phyloP scores from a whole-genome alignment of 139 green algal species.

The Klebsormidium nitens region DNA sequence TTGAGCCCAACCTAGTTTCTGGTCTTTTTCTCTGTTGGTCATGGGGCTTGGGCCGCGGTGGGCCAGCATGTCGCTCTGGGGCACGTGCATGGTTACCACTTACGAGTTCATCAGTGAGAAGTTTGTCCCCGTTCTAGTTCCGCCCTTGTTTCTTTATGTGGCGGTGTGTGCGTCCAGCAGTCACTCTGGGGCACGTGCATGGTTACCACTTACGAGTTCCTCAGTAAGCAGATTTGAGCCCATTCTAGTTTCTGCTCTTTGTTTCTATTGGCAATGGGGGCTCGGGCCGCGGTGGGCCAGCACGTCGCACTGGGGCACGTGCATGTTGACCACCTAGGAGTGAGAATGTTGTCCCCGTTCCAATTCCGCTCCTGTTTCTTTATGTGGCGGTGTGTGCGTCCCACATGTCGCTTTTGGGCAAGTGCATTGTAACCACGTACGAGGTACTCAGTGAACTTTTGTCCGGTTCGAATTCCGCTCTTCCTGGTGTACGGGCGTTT shows the following conservation, averaged over 20 bases:
- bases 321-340: conserved; percentile 61
- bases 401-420: conserved; percentile 78
- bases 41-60: conserved; percentile 63
- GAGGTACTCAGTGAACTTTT: conserved; percentile 45
- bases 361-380: too few species aligned
- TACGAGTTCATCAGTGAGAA: conserved; percentile 55
- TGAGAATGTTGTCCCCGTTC: too few species aligned
- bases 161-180: conserved; percentile 59
- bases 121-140: too few species aligned
- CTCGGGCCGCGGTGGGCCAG: conserved; percentile 66
- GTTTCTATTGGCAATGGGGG: conserved; percentile 53
- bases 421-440: conserved; percentile 60
- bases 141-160: conserved; percentile 58
- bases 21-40: conserved; percentile 56
- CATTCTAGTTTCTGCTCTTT: too few species aligned
- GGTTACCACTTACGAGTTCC: conserved; percentile 51
- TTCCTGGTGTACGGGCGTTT: too few species aligned
- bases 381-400: conserved; percentile 64
- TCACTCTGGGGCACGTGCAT: conserved; percentile 82
- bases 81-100: conserved; percentile 67
- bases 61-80: conserved; percentile 70
- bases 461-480: too few species aligned
- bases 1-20: too few species aligned
- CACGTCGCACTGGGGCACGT: conserved; percentile 76
- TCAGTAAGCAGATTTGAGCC: too few species aligned